Evolutionary conservation across 129 eudicot genomes (phyloP).

Genomic region (Heracleum sosnowskyi): DNA sequence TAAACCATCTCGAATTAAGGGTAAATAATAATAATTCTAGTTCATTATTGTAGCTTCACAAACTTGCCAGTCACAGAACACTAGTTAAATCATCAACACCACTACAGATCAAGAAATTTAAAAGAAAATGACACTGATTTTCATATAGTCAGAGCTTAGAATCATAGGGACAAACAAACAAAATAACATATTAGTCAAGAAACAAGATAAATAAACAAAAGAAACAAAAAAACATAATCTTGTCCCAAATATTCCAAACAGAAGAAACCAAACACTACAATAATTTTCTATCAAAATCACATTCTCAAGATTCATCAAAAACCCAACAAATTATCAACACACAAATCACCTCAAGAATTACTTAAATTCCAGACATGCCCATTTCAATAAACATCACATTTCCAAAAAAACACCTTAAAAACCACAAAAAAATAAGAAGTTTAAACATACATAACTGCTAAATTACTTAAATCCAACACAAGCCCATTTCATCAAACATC

Average conservation of each 20-base stretch:
- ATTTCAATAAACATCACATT: background rate
- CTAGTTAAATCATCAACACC: background rate
- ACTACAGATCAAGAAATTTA: conserved; percentile 12
- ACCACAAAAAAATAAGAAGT: background rate
- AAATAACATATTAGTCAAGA: background rate
- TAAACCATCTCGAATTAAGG: conserved; percentile 2
- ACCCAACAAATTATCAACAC: background rate
- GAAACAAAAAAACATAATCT: background rate
- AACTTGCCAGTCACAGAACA: background rate
- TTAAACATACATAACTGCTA: background rate
- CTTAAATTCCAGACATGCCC: background rate
- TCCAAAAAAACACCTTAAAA: background rate
- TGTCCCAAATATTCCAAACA: background rate
- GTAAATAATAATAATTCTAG: background rate
- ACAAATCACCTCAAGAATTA: background rate
- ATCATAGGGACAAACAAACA: background rate
- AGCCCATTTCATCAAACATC: conserved; percentile 1
- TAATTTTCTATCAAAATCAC: background rate
- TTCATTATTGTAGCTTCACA: background rate
- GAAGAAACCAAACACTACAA: background rate
- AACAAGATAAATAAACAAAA: conserved; percentile 10
- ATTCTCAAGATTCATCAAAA: background rate
- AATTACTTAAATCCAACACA: background rate
- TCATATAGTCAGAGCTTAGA: no score
- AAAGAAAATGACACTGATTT: background rate